phyloP scores from a whole-genome alignment of 1,139 yeast species.

The Candida sp. region DNA sequence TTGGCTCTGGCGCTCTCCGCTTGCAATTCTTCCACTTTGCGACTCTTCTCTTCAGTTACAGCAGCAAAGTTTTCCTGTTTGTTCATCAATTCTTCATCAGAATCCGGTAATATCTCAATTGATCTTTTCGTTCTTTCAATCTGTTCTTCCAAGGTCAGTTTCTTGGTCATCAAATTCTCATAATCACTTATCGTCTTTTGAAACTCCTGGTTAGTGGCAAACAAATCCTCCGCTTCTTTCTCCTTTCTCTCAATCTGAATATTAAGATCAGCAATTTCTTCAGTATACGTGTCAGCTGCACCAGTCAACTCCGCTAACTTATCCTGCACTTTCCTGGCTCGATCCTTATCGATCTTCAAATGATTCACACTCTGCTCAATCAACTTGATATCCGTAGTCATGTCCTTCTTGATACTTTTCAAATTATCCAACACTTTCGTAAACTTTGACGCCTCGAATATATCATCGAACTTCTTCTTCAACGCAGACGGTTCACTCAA shows the following conservation, averaged over 20 bases:
- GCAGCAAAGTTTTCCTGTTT: constrained; percentile 59
- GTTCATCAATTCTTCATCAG: constrained; percentile 53
- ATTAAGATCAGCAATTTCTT: constrained; percentile 55
- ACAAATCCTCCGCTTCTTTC: constrained; percentile 62
- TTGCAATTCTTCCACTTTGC: constrained; percentile 22
- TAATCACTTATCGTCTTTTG: constrained; percentile 71
- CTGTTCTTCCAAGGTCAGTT: constrained; percentile 49
- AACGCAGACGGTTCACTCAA: constrained; percentile 87
- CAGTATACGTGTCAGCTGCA: constrained; percentile 48
- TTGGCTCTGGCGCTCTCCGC: constrained; percentile 15
- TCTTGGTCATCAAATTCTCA: constrained; percentile 59
- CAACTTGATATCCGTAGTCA: constrained; percentile 73
- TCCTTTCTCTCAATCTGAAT: constrained; percentile 56
- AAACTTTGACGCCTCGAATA: constrained; percentile 93
- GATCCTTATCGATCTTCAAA: constrained; percentile 69
- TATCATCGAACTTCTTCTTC: constrained; percentile 94
- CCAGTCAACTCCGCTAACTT: constrained; percentile 48
- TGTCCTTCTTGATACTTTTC: constrained; percentile 77
- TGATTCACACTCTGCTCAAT: constrained; percentile 82
- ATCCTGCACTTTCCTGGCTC: constrained; percentile 64
- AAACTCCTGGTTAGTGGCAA: constrained; percentile 81
- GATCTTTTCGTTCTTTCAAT: constrained; percentile 49
- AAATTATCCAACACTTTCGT: constrained; percentile 88
- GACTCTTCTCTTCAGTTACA: constrained; percentile 41
- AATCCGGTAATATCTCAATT: constrained; percentile 49